phyloP scores from a whole-genome alignment of 2,329 filamentous ascomycete genomes.

The Paramyrothecium sp. region DNA sequence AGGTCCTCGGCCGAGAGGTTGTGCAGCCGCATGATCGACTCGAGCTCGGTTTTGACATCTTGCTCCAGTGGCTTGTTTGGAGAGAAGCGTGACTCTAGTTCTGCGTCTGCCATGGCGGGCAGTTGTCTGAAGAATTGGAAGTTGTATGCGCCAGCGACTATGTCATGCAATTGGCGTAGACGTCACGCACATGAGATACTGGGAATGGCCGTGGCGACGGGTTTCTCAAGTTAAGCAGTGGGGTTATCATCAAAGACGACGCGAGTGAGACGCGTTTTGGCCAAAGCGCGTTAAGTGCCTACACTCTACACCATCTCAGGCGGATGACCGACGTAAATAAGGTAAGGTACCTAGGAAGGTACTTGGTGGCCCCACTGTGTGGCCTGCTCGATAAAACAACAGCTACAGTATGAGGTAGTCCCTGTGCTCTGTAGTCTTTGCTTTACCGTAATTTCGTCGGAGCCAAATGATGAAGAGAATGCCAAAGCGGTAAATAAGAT shows the following conservation, averaged over 20 bases:
- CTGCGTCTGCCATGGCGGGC: slow-evolving; percentile 33
- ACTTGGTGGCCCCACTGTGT: too few relatives aligned
- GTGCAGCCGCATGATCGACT: slow-evolving; percentile 84
- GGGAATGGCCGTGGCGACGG: not conserved
- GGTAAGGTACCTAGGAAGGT: not conserved
- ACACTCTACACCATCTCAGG: not conserved
- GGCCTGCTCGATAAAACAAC: too few relatives aligned
- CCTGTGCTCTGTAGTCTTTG: too few relatives aligned
- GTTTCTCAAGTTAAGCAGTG: not conserved
- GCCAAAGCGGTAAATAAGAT: too few relatives aligned
- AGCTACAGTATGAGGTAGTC: too few relatives aligned
- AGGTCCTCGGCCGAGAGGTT: slow-evolving; percentile 80
- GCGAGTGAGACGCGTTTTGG: not conserved
- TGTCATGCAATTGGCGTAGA: not conserved
- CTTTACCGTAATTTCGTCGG: too few relatives aligned
- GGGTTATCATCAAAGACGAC: not conserved
- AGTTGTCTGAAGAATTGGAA: not conserved
- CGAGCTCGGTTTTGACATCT: slow-evolving; percentile 78
- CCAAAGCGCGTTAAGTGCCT: not conserved
- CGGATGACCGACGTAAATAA: not conserved
- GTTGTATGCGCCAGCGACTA: not conserved
- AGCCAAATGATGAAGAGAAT: too few relatives aligned
- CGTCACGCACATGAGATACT: not conserved
- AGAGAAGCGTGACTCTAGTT: slow-evolving; percentile 33
- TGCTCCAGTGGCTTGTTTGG: slow-evolving; percentile 56